Conservation (phyloP, 768 basidiomycete species). For the Agrocybe praecox region DNA sequence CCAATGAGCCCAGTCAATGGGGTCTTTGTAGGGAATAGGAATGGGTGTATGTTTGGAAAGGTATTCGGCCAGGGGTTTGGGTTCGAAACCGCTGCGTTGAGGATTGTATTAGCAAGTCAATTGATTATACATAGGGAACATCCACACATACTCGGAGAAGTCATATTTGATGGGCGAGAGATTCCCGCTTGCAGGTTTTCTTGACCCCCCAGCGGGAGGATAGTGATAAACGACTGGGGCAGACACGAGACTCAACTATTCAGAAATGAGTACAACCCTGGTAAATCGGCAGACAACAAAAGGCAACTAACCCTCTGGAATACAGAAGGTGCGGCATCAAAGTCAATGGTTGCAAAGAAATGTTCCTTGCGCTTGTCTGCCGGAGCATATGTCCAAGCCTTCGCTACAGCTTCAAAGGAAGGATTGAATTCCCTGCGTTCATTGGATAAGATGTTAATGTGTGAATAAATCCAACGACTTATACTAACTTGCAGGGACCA, state of each 20-base stretch:
- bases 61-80: slow-evolving; percentile 74
- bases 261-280: neutral
- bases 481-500: slow-evolving; percentile 85
- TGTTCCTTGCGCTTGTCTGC: slow-evolving; percentile 70
- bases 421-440: slow-evolving; percentile 81
- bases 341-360: slow-evolving; percentile 94
- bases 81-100: slow-evolving; percentile 74
- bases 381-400: slow-evolving; percentile 75
- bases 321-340: slow-evolving; percentile 70
- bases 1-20: slow-evolving; percentile 71
- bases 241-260: slow-evolving; percentile 76
- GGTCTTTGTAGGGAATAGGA: slow-evolving; percentile 80
- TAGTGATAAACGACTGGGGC: slow-evolving; percentile 86
- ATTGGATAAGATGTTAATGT: slow-evolving; percentile 7
- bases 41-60: slow-evolving; percentile 76
- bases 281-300: slow-evolving; percentile 6
- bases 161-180: slow-evolving; percentile 69
- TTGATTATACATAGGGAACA: neutral
- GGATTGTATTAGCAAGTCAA: neutral
- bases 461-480: neutral
- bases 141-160: slow-evolving; percentile 65
- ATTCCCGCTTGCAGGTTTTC: slow-evolving; percentile 58
- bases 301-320: slow-evolving; percentile 73
- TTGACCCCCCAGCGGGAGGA: slow-evolving; percentile 71
- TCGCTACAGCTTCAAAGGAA: slow-evolving; percentile 77